Evolutionary conservation across 768 basidiomycete genomes (phyloP), one percentile per base, ranked within the genome.

Genomic region (Arthromyces matolae): DNA sequence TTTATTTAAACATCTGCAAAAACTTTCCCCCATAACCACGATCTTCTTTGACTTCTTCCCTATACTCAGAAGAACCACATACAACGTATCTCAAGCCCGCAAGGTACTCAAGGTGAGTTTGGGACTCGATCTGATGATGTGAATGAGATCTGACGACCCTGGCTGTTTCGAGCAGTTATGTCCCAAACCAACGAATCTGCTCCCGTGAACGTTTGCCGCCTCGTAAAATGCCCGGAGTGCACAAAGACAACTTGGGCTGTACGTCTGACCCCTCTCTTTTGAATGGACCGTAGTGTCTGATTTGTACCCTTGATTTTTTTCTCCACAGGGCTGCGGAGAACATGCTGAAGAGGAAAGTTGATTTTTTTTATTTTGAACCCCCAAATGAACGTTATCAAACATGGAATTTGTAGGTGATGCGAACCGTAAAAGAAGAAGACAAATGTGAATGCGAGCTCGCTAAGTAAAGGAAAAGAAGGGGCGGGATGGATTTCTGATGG

Each of bases 161-260:
- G 42, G 33, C 33, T 4, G 3, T n/a, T 16, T 42, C 14, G 20
- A 13, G 23, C 22, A 51, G 40, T 4, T 16, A 57, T 57, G 56
- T 16, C 45, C 36, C 44, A 41, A 42, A 28, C 13, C 8, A 45
- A 36, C 16, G 53, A 50, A 18, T 24, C 38, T 40, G 40, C 64
- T 54, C 80, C 75, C 46, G 73, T 71, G 52, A 69, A 85, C 60
- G 56, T 64, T 49, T 89, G 86, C 69, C 76, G 64, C 61, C 54
- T 64, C 51, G 80, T 83, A 49, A 71, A 72, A 49, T 89, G 86
- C 67, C 65, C 63, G 42, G 69, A 64, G 49, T 89, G 86, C 63
- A 74, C 75, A 41, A 88, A 87, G 73, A 79, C 68, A 20, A 87
- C 82, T 16, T 89, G 86, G 87, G 71, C 61, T 70, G 86, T 86